These are phyloP conservation scores for Gynochthodes officinalis DNA, from an alignment of 257 asterid species.

Conservation along the genomic window DNA sequence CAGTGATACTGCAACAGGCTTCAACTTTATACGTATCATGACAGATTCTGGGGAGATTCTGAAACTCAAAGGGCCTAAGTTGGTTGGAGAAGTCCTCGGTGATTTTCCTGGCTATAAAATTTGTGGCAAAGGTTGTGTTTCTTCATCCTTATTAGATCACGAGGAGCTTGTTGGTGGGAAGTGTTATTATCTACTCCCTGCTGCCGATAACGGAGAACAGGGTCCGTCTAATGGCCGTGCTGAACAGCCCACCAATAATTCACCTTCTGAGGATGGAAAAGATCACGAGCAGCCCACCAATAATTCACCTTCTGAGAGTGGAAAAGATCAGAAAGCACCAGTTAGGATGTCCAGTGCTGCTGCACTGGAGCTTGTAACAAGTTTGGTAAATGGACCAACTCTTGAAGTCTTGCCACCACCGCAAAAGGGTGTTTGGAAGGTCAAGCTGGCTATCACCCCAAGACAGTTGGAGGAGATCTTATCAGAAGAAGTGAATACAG, in stretches of 20 bases:
- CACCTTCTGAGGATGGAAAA: background rate
- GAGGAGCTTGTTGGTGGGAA: slow-evolving; percentile 33
- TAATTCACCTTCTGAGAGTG: background rate
- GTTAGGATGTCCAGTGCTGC: slow-evolving; percentile 25
- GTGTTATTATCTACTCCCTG: slow-evolving; percentile 31
- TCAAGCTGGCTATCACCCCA: slow-evolving; percentile 52
- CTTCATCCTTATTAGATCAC: slow-evolving; percentile 28
- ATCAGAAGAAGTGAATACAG: slow-evolving; percentile 53
- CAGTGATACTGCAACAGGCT: slow-evolving; percentile 28
- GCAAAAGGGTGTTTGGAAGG: slow-evolving; percentile 61
- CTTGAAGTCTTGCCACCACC: slow-evolving; percentile 32
- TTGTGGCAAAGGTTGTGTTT: slow-evolving; percentile 20
- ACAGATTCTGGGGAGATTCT: slow-evolving; percentile 39
- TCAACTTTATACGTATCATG: slow-evolving; percentile 27
- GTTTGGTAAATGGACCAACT: slow-evolving; percentile 22
- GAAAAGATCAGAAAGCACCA: slow-evolving; percentile 8
- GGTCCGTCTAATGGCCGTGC: background rate
- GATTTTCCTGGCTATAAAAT: slow-evolving; percentile 38
- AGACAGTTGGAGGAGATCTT: slow-evolving; percentile 50
- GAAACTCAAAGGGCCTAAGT: slow-evolving; percentile 35
- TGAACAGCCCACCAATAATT: background rate
- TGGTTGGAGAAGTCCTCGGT: slow-evolving; percentile 29
- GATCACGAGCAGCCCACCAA: no score
- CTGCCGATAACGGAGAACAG: background rate
- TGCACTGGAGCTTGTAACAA: slow-evolving; percentile 17